phyloP scores from a whole-genome alignment of 345 rosid species.

The Laguncularia racemosa region DNA sequence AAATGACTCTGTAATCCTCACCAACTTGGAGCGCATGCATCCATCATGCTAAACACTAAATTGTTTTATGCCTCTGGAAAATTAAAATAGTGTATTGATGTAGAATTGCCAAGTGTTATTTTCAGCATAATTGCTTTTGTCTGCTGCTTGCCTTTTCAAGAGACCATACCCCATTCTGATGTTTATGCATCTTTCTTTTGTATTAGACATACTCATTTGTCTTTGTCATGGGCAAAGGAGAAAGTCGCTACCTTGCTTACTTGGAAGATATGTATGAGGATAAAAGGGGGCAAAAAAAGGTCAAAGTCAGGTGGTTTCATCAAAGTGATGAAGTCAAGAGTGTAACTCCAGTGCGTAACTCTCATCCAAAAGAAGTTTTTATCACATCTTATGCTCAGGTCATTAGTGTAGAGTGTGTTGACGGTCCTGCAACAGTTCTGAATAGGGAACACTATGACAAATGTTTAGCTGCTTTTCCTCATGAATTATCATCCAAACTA shows the following conservation, averaged over 20 bases:
- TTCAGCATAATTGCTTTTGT: no score
- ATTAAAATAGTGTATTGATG: slow-evolving; percentile 1
- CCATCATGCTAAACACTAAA: no score
- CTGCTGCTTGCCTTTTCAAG: background rate
- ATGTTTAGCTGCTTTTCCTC: slow-evolving; percentile 56
- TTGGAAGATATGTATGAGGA: slow-evolving; percentile 99
- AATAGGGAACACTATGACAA: slow-evolving; percentile 70
- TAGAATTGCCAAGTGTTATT: background rate
- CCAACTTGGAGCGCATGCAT: no score
- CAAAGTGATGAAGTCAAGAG: slow-evolving; percentile 85
- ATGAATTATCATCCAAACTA: slow-evolving; percentile 47
- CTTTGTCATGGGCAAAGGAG: slow-evolving; percentile 86
- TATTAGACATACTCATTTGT: slow-evolving; percentile 83
- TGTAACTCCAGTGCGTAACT: slow-evolving; percentile 50
- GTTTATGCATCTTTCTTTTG: background rate
- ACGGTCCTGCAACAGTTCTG: slow-evolving; percentile 82
- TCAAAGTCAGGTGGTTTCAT: slow-evolving; percentile 98
- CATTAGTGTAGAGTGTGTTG: slow-evolving; percentile 93
- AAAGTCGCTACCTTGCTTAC: slow-evolving; percentile 74
- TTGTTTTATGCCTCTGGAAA: background rate
- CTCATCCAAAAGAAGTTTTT: slow-evolving; percentile 90
- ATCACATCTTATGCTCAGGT: slow-evolving; percentile 90
- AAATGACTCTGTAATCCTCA: no score
- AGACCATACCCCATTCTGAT: background rate
- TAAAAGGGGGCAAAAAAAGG: slow-evolving; percentile 87